Conservation (phyloP, 768 basidiomycete genomes). For the Pulveroboletus sp. region DNA sequence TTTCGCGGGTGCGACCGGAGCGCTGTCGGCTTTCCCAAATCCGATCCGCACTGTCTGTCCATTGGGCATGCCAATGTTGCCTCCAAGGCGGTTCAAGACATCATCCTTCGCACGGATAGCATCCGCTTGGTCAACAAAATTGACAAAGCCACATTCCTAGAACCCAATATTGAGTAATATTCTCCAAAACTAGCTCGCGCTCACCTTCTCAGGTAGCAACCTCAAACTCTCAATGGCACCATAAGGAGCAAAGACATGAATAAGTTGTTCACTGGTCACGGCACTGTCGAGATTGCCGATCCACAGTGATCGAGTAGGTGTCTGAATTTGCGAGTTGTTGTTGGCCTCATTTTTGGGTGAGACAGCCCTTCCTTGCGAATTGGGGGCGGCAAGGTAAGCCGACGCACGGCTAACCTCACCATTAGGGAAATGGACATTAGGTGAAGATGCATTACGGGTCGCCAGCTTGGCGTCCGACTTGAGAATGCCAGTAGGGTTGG, state of each 20-base stretch:
- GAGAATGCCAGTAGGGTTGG: slow-evolving; percentile 44
- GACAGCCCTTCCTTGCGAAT: slow-evolving; percentile 66
- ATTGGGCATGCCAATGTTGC: slow-evolving; percentile 91
- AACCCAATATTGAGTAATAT: slow-evolving; percentile 15
- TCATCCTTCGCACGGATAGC: slow-evolving; percentile 98
- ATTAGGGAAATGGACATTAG: slow-evolving; percentile 68
- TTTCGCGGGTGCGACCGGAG: slow-evolving; percentile 85
- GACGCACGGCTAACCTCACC: slow-evolving; percentile 57
- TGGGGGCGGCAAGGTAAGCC: slow-evolving; percentile 66
- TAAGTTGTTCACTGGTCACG: slow-evolving; percentile 90
- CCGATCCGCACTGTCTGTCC: slow-evolving; percentile 96
- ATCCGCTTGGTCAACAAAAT: slow-evolving; percentile 93
- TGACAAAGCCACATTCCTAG: slow-evolving; percentile 98
- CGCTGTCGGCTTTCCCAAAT: slow-evolving; percentile 96
- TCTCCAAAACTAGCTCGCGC: slow-evolving; percentile 1
- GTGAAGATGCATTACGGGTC: slow-evolving; percentile 40
- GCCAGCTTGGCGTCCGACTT: slow-evolving; percentile 54
- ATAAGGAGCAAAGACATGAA: slow-evolving; percentile 93
- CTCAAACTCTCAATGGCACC: slow-evolving; percentile 95
- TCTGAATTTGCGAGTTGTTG: slow-evolving; percentile 73
- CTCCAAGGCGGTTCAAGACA: slow-evolving; percentile 91
- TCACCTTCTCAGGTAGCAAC: slow-evolving; percentile 93
- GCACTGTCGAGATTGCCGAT: slow-evolving; percentile 96
- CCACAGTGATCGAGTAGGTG: slow-evolving; percentile 95
- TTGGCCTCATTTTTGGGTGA: slow-evolving; percentile 75